Evolutionary conservation across 768 basidiomycete genomes (phyloP).

Genomic region (Lenzites betulinus): DNA sequence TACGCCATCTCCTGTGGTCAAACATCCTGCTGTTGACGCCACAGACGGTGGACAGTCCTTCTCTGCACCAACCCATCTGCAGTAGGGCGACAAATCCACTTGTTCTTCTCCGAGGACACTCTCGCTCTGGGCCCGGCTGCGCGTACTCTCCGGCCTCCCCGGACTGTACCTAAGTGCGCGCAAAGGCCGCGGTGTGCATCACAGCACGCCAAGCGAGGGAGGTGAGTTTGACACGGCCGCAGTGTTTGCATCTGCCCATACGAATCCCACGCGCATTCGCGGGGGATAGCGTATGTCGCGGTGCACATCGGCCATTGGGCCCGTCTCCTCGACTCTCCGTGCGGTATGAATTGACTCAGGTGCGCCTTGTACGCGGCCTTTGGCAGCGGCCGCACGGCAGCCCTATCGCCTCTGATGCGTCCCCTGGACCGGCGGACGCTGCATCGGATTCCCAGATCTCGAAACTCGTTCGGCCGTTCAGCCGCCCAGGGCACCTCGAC

Average conservation of each 20-base stretch:
- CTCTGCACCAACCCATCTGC: neutral
- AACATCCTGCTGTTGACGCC: neutral
- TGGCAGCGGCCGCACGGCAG: neutral
- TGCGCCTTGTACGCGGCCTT: neutral
- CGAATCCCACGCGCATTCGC: neutral
- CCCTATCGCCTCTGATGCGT: slow-evolving; percentile 11
- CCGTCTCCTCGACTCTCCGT: neutral
- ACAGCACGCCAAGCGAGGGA: neutral
- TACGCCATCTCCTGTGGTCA: neutral
- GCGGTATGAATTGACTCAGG: slow-evolving; percentile 1
- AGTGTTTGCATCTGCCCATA: neutral
- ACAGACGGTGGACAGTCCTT: neutral
- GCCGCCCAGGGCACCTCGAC: slow-evolving; percentile 14
- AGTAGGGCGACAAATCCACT: neutral
- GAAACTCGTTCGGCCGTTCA: neutral
- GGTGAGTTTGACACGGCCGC: slow-evolving; percentile 2
- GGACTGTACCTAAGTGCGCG: slow-evolving; percentile 5
- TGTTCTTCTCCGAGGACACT: neutral
- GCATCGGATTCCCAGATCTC: slow-evolving; percentile 13
- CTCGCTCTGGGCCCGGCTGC: neutral
- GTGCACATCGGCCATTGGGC: neutral
- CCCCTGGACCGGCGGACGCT: slow-evolving; percentile 1
- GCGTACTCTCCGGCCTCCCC: slow-evolving; percentile 1
- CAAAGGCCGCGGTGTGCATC: slow-evolving; percentile 2
- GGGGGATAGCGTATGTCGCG: neutral